Percentiles rank a stretch among this genome's conserved stretches.
Conservation (phyloP, 257 asterid genomes). For the Cynanchum wilfordii region DNA sequence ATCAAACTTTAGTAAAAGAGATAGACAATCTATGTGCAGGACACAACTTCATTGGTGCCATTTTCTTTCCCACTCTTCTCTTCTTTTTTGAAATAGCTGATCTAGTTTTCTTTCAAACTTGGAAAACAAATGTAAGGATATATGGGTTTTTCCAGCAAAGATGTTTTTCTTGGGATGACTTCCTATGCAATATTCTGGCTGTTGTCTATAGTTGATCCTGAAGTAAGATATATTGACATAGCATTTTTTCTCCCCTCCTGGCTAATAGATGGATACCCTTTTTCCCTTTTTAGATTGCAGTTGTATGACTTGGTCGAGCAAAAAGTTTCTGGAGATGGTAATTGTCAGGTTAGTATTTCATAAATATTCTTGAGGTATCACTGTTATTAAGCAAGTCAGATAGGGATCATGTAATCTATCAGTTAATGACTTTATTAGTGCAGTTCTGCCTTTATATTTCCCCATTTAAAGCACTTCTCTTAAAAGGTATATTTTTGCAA, state of each 20-base stretch:
- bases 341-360: slow-evolving; percentile 70
- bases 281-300: slow-evolving; percentile 46
- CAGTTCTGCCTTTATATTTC: neutral
- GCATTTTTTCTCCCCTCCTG: neutral
- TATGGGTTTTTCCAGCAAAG: neutral
- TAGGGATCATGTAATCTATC: no score
- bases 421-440: neutral
- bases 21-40: neutral
- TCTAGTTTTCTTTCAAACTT: neutral
- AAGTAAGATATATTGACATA: neutral
- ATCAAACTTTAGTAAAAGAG: neutral
- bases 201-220: neutral
- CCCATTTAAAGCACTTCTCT: neutral
- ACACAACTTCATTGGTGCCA: neutral
- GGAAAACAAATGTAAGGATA: neutral
- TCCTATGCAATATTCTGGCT: neutral
- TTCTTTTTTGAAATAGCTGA: neutral
- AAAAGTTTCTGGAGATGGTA: slow-evolving; percentile 84
- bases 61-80: neutral
- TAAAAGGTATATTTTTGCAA: neutral
- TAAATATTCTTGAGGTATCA: neutral
- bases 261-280: slow-evolving; percentile 1
- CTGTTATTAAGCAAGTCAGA: neutral
- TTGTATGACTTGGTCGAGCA: slow-evolving; percentile 72
- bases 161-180: neutral